These are phyloP conservation scores for Colletotrichum brevisporum DNA, from an alignment of 2,329 filamentous ascomycete genomes.

Conservation along the genomic window DNA sequence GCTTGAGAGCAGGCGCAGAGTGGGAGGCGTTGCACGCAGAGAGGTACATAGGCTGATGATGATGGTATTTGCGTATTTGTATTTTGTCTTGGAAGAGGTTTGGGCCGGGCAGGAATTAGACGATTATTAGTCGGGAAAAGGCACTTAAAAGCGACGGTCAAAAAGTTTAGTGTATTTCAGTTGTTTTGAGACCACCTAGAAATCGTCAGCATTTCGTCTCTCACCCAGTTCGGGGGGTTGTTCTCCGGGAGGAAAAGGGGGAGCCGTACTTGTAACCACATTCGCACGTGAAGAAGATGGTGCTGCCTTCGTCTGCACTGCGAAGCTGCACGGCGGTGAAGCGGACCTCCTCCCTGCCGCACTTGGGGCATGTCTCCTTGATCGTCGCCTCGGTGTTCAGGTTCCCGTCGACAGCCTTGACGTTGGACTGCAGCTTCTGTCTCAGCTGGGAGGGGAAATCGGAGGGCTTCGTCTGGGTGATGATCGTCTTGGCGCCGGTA, in stretches of 20 bases:
- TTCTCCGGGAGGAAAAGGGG: background rate
- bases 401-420: constrained; percentile 85
- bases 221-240: constrained; percentile 11
- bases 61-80: background rate
- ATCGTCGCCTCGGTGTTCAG: constrained; percentile 80
- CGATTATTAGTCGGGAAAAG: constrained; percentile 40
- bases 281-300: constrained; percentile 90
- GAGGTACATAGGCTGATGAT: constrained; percentile 12
- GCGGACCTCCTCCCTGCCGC: constrained; percentile 84
- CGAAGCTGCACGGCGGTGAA: constrained; percentile 89
- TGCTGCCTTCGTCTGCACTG: constrained; percentile 94
- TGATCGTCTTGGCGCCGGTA: constrained; percentile 80
- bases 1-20: constrained; percentile 47
- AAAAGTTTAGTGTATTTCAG: constrained; percentile 51
- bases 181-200: constrained; percentile 72
- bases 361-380: constrained; percentile 82
- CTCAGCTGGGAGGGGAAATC: constrained; percentile 93
- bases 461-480: constrained; percentile 87
- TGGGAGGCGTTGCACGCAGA: constrained; percentile 29
- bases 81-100: constrained; percentile 16
- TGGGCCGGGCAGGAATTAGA: constrained; percentile 33
- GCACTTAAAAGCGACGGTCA: constrained; percentile 36
- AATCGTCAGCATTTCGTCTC: constrained; percentile 45
- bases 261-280: constrained; percentile 83
- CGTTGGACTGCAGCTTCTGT: constrained; percentile 85